Conservation (phyloP, 208 protist genomes). For the Porcisia deanei region DNA sequence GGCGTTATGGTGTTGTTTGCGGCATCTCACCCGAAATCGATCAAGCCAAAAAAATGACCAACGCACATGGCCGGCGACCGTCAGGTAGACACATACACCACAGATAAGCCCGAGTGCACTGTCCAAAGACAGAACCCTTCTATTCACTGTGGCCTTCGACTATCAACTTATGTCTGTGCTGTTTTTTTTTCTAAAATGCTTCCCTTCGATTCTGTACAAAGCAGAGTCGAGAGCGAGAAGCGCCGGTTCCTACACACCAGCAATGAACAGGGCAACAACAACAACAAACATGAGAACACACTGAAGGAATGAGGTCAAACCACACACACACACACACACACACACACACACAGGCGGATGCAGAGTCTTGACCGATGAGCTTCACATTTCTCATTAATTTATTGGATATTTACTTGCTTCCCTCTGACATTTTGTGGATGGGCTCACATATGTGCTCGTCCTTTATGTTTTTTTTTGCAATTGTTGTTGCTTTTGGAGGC, state of each 20-base stretch:
- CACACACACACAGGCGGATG: not conserved
- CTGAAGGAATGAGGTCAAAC: constrained; percentile 4
- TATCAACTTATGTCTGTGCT: not conserved
- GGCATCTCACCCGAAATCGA: not conserved
- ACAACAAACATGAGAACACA: constrained; percentile 2
- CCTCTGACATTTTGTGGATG: too few relatives aligned
- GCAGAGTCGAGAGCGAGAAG: too few relatives aligned
- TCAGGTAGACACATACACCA: not conserved
- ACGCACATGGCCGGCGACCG: not conserved
- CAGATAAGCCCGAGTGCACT: not conserved
- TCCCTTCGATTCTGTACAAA: too few relatives aligned
- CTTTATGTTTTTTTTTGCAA: too few relatives aligned
- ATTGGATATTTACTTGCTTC: too few relatives aligned
- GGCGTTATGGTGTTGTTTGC: not conserved
- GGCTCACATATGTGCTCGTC: too few relatives aligned
- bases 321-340: constrained; percentile 1
- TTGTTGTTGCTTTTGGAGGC: too few relatives aligned
- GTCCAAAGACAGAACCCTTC: not conserved
- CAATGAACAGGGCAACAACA: constrained; percentile 11
- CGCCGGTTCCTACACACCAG: not conserved
- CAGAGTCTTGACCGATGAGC: not conserved
- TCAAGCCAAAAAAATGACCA: too few relatives aligned
- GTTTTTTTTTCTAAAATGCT: too few relatives aligned
- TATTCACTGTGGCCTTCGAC: not conserved
- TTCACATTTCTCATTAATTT: not conserved